Evolutionary conservation across 164 flowering plant genomes (phyloP).

Genomic region (Kingdonia uniflora): DNA sequence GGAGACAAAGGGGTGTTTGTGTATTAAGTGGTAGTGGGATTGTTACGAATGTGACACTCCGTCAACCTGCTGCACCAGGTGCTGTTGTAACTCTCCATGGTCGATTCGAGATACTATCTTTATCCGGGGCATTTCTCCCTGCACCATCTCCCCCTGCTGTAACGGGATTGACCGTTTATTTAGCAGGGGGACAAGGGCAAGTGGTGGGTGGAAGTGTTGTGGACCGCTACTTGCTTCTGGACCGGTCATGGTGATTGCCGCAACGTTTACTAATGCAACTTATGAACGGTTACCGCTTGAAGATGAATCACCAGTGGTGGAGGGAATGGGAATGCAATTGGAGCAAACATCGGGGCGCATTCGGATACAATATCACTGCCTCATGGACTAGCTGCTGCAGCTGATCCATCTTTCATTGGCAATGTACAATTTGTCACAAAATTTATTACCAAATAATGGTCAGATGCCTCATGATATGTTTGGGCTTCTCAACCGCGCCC

Average conservation of each 20-base stretch:
- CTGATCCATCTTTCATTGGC: conserved; percentile 4
- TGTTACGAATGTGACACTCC: conserved; percentile 44
- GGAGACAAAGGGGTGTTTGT: conserved; percentile 53
- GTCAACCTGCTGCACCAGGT: conserved; percentile 46
- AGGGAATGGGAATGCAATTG: conserved; percentile 20
- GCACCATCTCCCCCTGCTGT: conserved; percentile 54
- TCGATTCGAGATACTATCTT: conserved; percentile 52
- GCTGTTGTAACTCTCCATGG: conserved; percentile 43
- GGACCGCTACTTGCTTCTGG: conserved; percentile 63
- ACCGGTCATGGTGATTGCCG: conserved; percentile 63
- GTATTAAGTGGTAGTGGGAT: conserved; percentile 50
- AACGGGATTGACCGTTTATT: conserved; percentile 49
- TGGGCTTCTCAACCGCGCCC: conserved; percentile 9
- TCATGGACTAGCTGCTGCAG: conserved; percentile 1
- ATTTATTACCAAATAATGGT: conserved; percentile 5
- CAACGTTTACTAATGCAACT: conserved; percentile 47
- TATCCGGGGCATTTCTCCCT: conserved; percentile 64
- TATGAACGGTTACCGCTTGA: conserved; percentile 56
- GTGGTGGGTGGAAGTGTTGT: conserved; percentile 63
- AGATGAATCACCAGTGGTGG: conserved; percentile 16
- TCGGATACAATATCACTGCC: conserved; percentile 8
- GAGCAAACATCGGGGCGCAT: conserved; percentile 13
- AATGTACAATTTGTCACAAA: conserved; percentile 8
- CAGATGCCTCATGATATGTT: conserved; percentile 10
- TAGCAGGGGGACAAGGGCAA: conserved; percentile 68